Evolutionary conservation across 352 stramenopile genomes (phyloP), one percentile per base, ranked within the genome.

Genomic region (Phytophthora cryptogea): DNA sequence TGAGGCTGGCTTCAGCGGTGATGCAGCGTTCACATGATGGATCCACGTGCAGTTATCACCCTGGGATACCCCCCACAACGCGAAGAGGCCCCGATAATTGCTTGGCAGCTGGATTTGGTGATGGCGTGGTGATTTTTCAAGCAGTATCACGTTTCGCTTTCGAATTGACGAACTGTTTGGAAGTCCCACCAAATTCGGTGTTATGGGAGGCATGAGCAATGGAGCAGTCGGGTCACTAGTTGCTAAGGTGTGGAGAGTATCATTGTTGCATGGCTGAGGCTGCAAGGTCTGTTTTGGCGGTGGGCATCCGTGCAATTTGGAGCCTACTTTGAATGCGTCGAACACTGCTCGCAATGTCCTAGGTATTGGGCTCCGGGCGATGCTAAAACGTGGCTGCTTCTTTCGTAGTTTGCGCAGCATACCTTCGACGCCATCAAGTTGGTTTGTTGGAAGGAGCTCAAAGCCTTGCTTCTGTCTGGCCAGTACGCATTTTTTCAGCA

Each of bases 401-500:
- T 52, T 52, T 33, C 35, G 27, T 11, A 41, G 14, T 6, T 52
- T 17, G 37, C 41, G 28, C 8, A 72, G 30, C 36, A 66, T 47
- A 17, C 46, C 27, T 52, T 74, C 53, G 0, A 77, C 28, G 14
- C 23, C 32, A 3, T 64, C 42, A 9, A 74, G 48, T 16, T 72
- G 61, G 13, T 41, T 46, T 1, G 16, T 5, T 16, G 56, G 60
- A 5, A 58, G 53, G 5, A 72, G 27, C 31, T 65, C 48, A 32
- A 69, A 77, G 0, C 65, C 69, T 16, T 52, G 41, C 7, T 63
- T 33, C 33, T 59, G 42, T 20, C 48, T 68, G 4, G 32, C 23
- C 9, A 40, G 8, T 20, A 74, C 51, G 7, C 64, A 49, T 23
- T 77, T 75, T 43, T 72, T 76, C 20, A 73, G 42, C 49, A 71